phyloP scores from a whole-genome alignment of 2,329 filamentous ascomycete genomes.

The Paramyrothecium roridum region DNA sequence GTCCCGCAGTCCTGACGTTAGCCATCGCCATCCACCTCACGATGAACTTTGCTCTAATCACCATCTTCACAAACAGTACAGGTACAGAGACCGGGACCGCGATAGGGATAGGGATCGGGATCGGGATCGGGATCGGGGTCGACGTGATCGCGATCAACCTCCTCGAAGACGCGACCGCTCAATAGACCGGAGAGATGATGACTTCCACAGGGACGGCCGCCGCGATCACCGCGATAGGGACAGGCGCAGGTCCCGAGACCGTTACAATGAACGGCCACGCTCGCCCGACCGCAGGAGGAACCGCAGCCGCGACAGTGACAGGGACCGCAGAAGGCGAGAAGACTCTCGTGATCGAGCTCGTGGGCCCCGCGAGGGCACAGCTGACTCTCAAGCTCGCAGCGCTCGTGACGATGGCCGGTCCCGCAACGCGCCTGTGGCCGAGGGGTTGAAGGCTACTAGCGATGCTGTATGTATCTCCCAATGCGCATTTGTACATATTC shows the following conservation, averaged over 20 bases:
- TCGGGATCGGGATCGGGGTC: constrained; percentile 46
- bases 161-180: constrained; percentile 70
- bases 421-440: constrained; percentile 47
- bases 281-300: constrained; percentile 59
- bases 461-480: constrained; percentile 51
- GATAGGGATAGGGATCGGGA: constrained; percentile 50
- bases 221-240: constrained; percentile 56
- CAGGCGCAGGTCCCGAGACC: constrained; percentile 61
- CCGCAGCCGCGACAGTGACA: constrained; percentile 58
- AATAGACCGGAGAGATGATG: constrained; percentile 63
- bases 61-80: constrained; percentile 41
- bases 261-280: constrained; percentile 55
- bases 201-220: constrained; percentile 57
- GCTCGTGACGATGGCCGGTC: constrained; percentile 61
- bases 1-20: constrained; percentile 64
- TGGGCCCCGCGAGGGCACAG: constrained; percentile 65
- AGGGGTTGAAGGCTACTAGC: constrained; percentile 44
- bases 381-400: constrained; percentile 65
- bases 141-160: constrained; percentile 51
- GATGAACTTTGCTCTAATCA: constrained; percentile 35
- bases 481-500: constrained; percentile 11
- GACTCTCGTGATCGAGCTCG: constrained; percentile 66
- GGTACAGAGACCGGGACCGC: constrained; percentile 53
- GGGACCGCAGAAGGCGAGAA: constrained; percentile 70
- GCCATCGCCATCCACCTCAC: constrained; percentile 22